Evolutionary conservation across 345 rosid genomes (phyloP), one percentile per base, ranked within the genome.

Genomic region (Cardamine chenopodiifolia): DNA sequence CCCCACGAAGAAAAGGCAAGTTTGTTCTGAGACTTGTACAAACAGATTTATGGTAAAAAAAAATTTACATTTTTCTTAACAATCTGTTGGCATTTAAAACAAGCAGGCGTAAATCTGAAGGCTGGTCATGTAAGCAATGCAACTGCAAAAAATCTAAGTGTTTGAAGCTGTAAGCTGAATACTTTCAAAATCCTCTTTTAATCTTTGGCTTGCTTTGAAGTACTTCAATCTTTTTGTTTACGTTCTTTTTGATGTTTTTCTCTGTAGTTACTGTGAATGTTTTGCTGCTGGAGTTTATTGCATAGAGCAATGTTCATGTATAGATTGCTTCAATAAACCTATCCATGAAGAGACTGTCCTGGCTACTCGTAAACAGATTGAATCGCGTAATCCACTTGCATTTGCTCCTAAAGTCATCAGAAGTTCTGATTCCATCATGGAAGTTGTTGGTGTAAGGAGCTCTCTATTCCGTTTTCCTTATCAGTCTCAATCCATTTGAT

Each of bases 251-350:
- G 14, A 25, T 64, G 15, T 39, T 26, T 49, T 6, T 90, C 3
- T 90, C 5, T 60, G 69, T n/a, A 75, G 68, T 59, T 67, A 68
- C 37, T 75, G 98, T 63, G 98, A 93, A 83, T 93, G 98, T 71
- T 93, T 93, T 85, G 98, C 97, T 82, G 97, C 98, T 63, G 98
- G 98, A 37, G 87, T 88, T 12, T 93, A 90, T 79, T 93, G 98
- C 75, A 86, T 85, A 32, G 98, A 88, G 63, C 88, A 96, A 9
- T 93, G 98, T 49, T 79, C 93, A 68, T 93, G 98, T 80, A 90
- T 85, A 74, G 90, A 90, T 62, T 93, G 98, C 83, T 88, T 86
- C 81, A 90, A 93, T 74, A 93, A 88, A 77, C 96, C 89, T 58
- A 89, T 89, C 67, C 95, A 89, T 61, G 87, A 86, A 82, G 92